phyloP scores from a whole-genome alignment of 352 stramenopile species.

The Peronospora farinosa region DNA sequence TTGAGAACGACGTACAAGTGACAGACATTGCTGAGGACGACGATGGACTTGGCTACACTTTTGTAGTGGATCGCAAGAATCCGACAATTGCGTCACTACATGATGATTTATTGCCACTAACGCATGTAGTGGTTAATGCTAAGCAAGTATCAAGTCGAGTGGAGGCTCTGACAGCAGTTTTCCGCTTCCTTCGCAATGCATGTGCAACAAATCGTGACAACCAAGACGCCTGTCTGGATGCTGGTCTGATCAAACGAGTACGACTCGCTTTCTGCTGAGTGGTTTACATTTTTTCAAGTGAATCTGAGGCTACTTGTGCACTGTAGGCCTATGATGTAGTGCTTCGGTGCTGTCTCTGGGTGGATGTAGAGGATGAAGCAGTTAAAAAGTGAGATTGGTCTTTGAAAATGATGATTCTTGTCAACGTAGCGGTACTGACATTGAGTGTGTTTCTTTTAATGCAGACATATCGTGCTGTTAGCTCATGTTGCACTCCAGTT shows the following conservation, averaged over 20 bases:
- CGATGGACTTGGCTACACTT: conserved; percentile 69
- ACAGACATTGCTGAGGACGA: conserved; percentile 29
- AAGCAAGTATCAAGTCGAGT: conserved; percentile 6
- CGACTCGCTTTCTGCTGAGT: not conserved
- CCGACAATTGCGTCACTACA: conserved; percentile 23
- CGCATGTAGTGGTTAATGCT: conserved; percentile 25
- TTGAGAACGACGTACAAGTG: conserved; percentile 16
- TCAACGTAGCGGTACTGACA: conserved; percentile 1
- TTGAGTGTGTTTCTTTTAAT: conserved; percentile 5
- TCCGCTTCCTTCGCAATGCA: conserved; percentile 71
- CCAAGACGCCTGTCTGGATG: conserved; percentile 38
- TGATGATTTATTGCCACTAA: conserved; percentile 27
- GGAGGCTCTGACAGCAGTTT: conserved; percentile 33
- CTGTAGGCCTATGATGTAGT: conserved; percentile 37
- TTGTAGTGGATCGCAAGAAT: conserved; percentile 36
- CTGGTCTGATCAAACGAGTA: conserved; percentile 19
- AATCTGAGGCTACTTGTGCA: not conserved
- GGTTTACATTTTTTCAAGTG: too few relatives aligned
- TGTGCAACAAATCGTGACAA: conserved; percentile 45
- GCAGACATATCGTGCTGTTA: conserved; percentile 43
- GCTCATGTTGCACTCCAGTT: conserved; percentile 70
- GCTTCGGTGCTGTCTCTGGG: conserved; percentile 42
- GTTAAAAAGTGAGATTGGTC: conserved; percentile 28
- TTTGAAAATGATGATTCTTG: not conserved
- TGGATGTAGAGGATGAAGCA: conserved; percentile 50